Evolutionary conservation across 495 filamentous ascomycete genomes (phyloP).

Genomic region (Penicillium nucicola): DNA sequence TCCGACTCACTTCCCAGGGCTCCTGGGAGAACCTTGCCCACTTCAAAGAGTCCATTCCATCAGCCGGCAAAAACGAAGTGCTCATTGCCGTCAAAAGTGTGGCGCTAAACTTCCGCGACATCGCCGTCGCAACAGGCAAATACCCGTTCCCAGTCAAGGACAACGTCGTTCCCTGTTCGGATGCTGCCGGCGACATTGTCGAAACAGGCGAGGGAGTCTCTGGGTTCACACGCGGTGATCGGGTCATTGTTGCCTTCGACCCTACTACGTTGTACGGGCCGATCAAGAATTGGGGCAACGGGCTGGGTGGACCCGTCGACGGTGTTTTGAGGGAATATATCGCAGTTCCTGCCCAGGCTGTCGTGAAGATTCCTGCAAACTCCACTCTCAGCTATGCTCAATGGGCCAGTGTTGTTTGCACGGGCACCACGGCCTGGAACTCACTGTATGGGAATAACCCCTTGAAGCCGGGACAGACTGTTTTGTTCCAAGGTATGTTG

Average conservation of each 20-base stretch:
- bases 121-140: conserved; percentile 59
- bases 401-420: conserved; percentile 52
- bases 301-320: conserved; percentile 61
- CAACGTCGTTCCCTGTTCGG: conserved; percentile 61
- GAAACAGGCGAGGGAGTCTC: conserved; percentile 59
- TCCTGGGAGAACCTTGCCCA: neutral
- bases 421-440: conserved; percentile 74
- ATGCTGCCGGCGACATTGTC: conserved; percentile 67
- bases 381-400: conserved; percentile 52
- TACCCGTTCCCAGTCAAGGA: conserved; percentile 59
- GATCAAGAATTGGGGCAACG: conserved; percentile 32
- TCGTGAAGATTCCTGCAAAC: conserved; percentile 57
- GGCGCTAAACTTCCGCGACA: conserved; percentile 72
- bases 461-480: conserved; percentile 53
- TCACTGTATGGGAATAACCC: conserved; percentile 59
- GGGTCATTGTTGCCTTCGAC: conserved; percentile 67
- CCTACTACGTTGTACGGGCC: conserved; percentile 59
- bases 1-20: neutral
- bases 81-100: conserved; percentile 58
- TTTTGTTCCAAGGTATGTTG: conserved; percentile 63
- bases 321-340: conserved; percentile 66
- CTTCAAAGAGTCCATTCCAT: conserved; percentile 5
- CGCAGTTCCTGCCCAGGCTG: conserved; percentile 54
- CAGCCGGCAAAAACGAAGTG: conserved; percentile 52
- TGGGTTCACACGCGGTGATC: conserved; percentile 58